phyloP scores from a whole-genome alignment of 805 yeast species.

The Myxozyma neotropica region DNA sequence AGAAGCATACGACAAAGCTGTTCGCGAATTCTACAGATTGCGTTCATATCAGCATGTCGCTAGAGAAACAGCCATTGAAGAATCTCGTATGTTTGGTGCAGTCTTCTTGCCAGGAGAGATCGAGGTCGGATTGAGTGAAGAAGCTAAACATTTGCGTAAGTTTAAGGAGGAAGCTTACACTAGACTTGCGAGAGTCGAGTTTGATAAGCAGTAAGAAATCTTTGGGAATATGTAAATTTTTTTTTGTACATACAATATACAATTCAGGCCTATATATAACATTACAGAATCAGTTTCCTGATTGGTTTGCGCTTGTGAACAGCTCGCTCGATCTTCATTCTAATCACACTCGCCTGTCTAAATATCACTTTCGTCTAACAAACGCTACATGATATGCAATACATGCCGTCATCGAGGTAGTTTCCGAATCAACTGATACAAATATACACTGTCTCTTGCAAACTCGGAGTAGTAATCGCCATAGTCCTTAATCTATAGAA shows the following conservation, averaged over 20 bases:
- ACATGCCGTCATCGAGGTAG: neutral
- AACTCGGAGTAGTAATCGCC: slow-evolving; percentile 29
- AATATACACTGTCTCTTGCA: slow-evolving; percentile 21
- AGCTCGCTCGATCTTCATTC: too few relatives aligned
- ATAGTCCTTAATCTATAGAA: slow-evolving; percentile 38
- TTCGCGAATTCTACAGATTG: slow-evolving; percentile 83
- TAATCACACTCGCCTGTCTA: too few relatives aligned
- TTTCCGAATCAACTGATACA: slow-evolving; percentile 26
- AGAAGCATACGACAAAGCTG: slow-evolving; percentile 77
- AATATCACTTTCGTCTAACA: too few relatives aligned
- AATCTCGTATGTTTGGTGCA: slow-evolving; percentile 82
- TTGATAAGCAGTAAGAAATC: neutral
- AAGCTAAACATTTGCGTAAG: slow-evolving; percentile 66
- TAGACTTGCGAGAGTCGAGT: neutral
- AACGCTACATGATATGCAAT: too few relatives aligned
- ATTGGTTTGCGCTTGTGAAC: too few relatives aligned
- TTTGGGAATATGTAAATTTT: neutral
- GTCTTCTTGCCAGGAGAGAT: slow-evolving; percentile 63
- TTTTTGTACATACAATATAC: neutral
- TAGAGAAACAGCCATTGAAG: slow-evolving; percentile 73
- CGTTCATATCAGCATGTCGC: slow-evolving; percentile 84
- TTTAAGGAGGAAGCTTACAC: slow-evolving; percentile 38
- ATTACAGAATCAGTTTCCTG: too few relatives aligned
- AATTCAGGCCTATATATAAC: too few relatives aligned
- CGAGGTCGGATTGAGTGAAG: slow-evolving; percentile 69